Evolutionary conservation across 257 asterid genomes (phyloP).

Genomic region (Handroanthus guayacan): DNA sequence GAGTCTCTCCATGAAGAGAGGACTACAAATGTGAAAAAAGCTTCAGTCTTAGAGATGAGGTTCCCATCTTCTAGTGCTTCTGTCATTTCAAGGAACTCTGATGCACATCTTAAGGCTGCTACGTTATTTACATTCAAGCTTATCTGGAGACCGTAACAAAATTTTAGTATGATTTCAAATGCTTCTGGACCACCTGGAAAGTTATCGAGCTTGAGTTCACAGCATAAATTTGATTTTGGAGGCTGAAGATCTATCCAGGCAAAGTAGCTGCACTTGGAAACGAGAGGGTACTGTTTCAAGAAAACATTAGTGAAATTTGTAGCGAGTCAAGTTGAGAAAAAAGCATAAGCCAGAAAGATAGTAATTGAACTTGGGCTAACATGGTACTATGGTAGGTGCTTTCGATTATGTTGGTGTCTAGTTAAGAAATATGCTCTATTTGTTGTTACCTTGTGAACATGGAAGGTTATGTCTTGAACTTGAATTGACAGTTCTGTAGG

Average conservation of each 20-base stretch:
- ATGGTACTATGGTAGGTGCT: not conserved
- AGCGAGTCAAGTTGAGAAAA: not conserved
- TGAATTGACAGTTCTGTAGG: constrained; percentile 81
- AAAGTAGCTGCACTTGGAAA: constrained; percentile 70
- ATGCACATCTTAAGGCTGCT: constrained; percentile 78
- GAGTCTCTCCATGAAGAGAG: constrained; percentile 84
- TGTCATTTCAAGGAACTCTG: constrained; percentile 85
- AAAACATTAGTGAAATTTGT: constrained; percentile 32
- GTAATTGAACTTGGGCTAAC: not conserved
- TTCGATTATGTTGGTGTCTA: not conserved
- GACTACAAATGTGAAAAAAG: constrained; percentile 80
- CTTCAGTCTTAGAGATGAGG: constrained; percentile 74
- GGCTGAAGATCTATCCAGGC: constrained; percentile 52
- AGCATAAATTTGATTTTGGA: constrained; percentile 41
- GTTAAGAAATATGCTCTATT: constrained; percentile 14
- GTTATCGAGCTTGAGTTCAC: constrained; percentile 63
- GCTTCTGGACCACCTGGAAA: constrained; percentile 85
- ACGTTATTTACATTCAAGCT: constrained; percentile 60
- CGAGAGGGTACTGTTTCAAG: constrained; percentile 68
- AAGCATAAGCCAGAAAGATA: not conserved
- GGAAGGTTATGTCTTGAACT: constrained; percentile 76
- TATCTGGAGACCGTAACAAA: constrained; percentile 70
- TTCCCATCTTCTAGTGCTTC: constrained; percentile 86
- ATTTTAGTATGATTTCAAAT: constrained; percentile 63
- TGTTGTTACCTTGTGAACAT: constrained; percentile 75